Conservation (phyloP, 139 green algal species). For the Chlorella sp. region DNA sequence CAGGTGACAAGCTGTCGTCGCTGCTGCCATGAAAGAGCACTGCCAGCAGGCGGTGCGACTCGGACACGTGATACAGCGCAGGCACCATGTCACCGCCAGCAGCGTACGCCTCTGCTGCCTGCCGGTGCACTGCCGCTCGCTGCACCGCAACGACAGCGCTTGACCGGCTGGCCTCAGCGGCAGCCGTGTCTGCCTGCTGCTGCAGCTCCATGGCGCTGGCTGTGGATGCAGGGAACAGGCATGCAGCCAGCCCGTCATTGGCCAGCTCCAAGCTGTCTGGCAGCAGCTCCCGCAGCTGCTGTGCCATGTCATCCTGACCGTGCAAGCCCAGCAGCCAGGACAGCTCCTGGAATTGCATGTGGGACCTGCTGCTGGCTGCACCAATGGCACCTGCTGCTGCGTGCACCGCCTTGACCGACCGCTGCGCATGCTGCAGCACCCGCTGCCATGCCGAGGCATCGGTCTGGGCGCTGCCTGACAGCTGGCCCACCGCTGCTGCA, state of each 20-base stretch:
- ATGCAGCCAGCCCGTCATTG: neutral
- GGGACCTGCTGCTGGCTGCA: neutral
- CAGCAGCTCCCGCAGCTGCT: neutral
- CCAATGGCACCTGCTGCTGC: neutral
- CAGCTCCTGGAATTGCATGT: neutral
- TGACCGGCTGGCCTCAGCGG: neutral
- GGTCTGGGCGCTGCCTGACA: neutral
- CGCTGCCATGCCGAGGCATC: constrained; percentile 4
- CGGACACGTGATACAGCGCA: constrained; percentile 39
- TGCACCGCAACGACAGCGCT: neutral
- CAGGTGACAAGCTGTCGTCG: neutral
- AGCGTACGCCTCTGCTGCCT: constrained; percentile 16
- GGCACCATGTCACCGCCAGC: constrained; percentile 3
- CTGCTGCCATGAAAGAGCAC: constrained; percentile 10
- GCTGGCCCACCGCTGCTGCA: neutral
- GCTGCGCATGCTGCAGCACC: neutral
- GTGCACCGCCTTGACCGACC: neutral
- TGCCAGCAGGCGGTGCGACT: constrained; percentile 42
- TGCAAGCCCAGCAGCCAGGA: constrained; percentile 9
- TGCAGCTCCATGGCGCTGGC: neutral
- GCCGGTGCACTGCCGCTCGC: constrained; percentile 3
- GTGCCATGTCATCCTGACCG: neutral
- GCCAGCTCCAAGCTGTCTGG: neutral
- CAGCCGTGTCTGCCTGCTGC: neutral
- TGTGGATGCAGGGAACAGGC: neutral